Base-by-base conservation (phyloP, 176 grass and related monocot species). In the Avena insularis region DNA sequence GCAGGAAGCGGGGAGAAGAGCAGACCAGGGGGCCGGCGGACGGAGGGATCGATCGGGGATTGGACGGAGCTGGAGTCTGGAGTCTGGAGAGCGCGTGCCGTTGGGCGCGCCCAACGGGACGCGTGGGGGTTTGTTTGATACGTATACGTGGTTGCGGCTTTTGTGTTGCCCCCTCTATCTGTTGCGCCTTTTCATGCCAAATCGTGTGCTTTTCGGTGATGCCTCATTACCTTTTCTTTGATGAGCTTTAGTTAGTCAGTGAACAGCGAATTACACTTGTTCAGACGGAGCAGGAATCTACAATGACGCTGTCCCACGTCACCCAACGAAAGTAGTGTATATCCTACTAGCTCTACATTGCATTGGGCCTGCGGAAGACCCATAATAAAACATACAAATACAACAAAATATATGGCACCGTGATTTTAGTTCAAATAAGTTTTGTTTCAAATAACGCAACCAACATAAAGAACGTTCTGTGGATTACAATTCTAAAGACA, bases 91-190 rank as follows among this genome's bases (percentile, higher is more conserved):
- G 72, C 72, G 21, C 21, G 23, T 75, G 71, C 61, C 40, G 40
- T 43, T 14, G 66, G 13, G 66, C 68, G 23, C 57, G 23, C 23
- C 23, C 23, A 20, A 43, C 46, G 74, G 49, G 77, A 90, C 77
- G 85, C 87, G 87, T 92, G 81, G 61, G 76, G 58, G 57, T 61
- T 80, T 2, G 72, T 14, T 12, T 83, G 91, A 89, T 89, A 89
- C 1, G 29, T 29, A 90, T 29, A 90, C 87, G 91, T 87, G 61
- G 58, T 47, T 50, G 85, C 21, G 75, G 77, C 45, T 93, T 93
- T 87, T 78, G 51, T 36, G 29, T 5, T 33, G 56, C 21, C 21
- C 27, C 6, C 35, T 8, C 6, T 69, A 6, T 50, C 45, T 49
- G 16, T 8, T 21, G 63, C 71, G 76, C 45, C 72, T 77, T 81